phyloP scores from a whole-genome alignment of 768 basidiomycete species.

The Psilocybe cyanescens region DNA sequence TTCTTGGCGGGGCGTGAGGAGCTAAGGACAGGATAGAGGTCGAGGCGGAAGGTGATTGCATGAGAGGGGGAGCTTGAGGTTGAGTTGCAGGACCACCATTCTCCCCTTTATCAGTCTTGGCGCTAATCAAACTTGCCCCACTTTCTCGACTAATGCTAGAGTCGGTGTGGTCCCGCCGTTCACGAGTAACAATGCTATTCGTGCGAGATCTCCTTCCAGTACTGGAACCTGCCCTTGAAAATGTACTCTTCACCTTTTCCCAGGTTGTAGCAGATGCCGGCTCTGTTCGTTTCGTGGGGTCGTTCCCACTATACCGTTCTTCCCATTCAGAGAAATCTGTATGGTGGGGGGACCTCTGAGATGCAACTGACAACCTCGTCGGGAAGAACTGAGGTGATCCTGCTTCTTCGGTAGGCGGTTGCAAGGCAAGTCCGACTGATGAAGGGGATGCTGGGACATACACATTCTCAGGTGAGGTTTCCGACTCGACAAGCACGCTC shows the following conservation, averaged over 20 bases:
- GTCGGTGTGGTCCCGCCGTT: constrained; percentile 70
- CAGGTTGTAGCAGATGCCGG: constrained; percentile 60
- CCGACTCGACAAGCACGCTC: constrained; percentile 65
- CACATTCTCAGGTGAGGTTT: constrained; percentile 53
- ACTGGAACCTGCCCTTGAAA: constrained; percentile 67
- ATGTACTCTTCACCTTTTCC: constrained; percentile 74
- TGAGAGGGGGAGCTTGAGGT: constrained; percentile 47
- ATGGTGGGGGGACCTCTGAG: constrained; percentile 60
- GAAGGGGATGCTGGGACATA: constrained; percentile 20
- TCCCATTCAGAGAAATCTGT: constrained; percentile 57
- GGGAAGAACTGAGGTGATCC: constrained; percentile 62
- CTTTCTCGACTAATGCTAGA: constrained; percentile 79
- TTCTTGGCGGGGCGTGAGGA: constrained; percentile 55
- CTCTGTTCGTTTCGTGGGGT: constrained; percentile 63
- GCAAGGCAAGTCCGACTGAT: constrained; percentile 42
- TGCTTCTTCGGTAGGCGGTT: constrained; percentile 48
- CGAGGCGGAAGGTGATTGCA: constrained; percentile 69
- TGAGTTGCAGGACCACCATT: constrained; percentile 37
- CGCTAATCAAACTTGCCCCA: constrained; percentile 68
- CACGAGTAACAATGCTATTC: constrained; percentile 72
- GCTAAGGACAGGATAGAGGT: constrained; percentile 70
- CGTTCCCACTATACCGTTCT: constrained; percentile 43
- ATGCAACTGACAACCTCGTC: constrained; percentile 62
- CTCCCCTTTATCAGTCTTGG: constrained; percentile 60
- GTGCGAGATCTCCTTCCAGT: constrained; percentile 78